Conservation (phyloP, 176 grass and related monocot genomes). For the Lolium rigidum region DNA sequence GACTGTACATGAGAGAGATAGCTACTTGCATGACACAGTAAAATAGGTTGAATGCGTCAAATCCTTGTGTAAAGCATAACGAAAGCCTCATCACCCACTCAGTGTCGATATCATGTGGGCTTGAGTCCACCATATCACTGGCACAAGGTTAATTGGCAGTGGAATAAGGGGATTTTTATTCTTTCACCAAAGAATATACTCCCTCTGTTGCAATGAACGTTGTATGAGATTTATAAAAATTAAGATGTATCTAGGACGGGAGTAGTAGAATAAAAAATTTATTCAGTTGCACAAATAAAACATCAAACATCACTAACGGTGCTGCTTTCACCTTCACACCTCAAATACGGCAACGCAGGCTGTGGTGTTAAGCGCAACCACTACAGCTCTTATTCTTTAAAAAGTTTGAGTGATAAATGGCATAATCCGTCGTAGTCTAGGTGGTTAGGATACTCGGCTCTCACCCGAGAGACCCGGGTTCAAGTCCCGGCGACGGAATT, state of each 20-base stretch:
- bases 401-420: fast-evolving
- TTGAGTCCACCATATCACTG: background rate
- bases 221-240: no score
- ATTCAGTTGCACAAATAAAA: background rate
- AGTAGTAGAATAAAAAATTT: background rate
- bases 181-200: background rate
- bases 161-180: background rate
- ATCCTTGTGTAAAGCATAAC: no score
- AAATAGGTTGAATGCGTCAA: no score
- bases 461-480: constrained; percentile 85
- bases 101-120: no score
- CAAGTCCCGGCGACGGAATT: constrained; percentile 69
- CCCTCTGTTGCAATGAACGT: no score
- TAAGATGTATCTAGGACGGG: no score
- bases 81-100: no score
- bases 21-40: no score
- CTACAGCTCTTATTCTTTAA: background rate
- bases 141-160: background rate
- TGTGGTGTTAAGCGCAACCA: background rate
- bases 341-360: background rate
- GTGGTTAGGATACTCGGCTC: constrained; percentile 97
- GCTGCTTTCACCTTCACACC: background rate
- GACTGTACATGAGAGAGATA: no score
- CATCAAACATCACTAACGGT: background rate
- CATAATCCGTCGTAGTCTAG: constrained; percentile 71